Conservation (phyloP, 768 basidiomycete genomes). For the Xanthoconium purpureum region DNA sequence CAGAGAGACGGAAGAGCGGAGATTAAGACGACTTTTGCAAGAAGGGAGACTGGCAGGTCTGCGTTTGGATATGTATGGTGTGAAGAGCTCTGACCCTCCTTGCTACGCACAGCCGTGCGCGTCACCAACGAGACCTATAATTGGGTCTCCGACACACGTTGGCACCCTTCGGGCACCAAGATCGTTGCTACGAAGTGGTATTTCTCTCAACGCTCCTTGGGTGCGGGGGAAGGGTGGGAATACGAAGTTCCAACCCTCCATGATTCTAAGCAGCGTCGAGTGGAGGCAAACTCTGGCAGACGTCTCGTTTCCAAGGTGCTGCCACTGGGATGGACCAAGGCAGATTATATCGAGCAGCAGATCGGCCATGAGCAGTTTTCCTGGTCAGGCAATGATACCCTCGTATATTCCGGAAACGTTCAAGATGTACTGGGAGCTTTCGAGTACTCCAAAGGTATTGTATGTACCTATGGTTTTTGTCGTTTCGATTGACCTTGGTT, state of each 20-base stretch:
- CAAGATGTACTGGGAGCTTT: constrained; percentile 45
- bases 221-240: constrained; percentile 74
- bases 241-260: constrained; percentile 45
- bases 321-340: constrained; percentile 58
- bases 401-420: constrained; percentile 69
- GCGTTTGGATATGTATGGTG: not conserved
- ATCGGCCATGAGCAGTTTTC: constrained; percentile 72
- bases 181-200: constrained; percentile 81
- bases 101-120: constrained; percentile 33
- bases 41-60: constrained; percentile 56
- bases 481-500: not conserved
- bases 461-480: not conserved
- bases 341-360: constrained; percentile 64
- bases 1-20: constrained; percentile 49
- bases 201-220: constrained; percentile 58
- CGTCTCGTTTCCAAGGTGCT: constrained; percentile 55
- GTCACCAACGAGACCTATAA: constrained; percentile 76
- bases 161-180: constrained; percentile 62
- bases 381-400: constrained; percentile 53
- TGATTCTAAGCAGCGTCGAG: constrained; percentile 16
- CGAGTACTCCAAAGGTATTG: constrained; percentile 62
- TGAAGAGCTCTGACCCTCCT: constrained; percentile 2
- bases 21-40: constrained; percentile 44
- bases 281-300: constrained; percentile 43
- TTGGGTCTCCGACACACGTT: constrained; percentile 66